phyloP scores from a whole-genome alignment of 2,329 filamentous ascomycete genomes.

The Dactylonectria estremocensis region DNA sequence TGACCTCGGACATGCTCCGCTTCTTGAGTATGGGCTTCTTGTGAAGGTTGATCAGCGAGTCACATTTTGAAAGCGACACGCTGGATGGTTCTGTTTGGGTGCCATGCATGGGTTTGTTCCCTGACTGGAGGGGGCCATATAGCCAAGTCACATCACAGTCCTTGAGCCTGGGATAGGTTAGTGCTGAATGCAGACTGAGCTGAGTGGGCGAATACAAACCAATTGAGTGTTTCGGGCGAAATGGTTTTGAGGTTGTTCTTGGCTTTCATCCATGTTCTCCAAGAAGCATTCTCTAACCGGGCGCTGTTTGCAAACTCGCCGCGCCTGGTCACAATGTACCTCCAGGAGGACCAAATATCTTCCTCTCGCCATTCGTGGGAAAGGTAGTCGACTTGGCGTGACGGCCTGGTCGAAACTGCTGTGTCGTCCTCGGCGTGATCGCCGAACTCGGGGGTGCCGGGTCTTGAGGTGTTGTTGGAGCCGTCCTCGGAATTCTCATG shows the following conservation, averaged over 20 bases:
- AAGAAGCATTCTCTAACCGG: constrained; percentile 94
- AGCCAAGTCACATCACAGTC: constrained; percentile 98
- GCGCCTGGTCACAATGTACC: constrained; percentile 87
- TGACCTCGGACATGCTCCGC: constrained; percentile 94
- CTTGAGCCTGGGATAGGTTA: constrained; percentile 80
- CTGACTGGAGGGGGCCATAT: constrained; percentile 91
- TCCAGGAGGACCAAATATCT: constrained; percentile 98
- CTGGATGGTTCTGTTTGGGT: constrained; percentile 60
- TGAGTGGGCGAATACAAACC: constrained; percentile 66
- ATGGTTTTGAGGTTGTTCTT: constrained; percentile 91
- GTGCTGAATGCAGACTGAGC: constrained; percentile 32
- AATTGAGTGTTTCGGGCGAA: constrained; percentile 92
- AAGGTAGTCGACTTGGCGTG: constrained; percentile 94
- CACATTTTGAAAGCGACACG: constrained; percentile 65
- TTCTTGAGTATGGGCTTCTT: constrained; percentile 98
- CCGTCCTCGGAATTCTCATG: constrained; percentile 63
- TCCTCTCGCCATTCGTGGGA: constrained; percentile 95
- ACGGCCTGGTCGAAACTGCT: constrained; percentile 80
- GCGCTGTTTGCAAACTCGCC: constrained; percentile 85
- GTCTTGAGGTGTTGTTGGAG: constrained; percentile 63
- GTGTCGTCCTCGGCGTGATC: constrained; percentile 85
- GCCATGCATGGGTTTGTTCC: constrained; percentile 69
- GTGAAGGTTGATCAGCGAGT: constrained; percentile 74
- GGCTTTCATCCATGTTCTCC: constrained; percentile 96
- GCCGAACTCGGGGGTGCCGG: constrained; percentile 69